These are phyloP conservation scores for Starmera dryadoides DNA, from an alignment of 805 yeast genomes.

Conservation along the genomic window DNA sequence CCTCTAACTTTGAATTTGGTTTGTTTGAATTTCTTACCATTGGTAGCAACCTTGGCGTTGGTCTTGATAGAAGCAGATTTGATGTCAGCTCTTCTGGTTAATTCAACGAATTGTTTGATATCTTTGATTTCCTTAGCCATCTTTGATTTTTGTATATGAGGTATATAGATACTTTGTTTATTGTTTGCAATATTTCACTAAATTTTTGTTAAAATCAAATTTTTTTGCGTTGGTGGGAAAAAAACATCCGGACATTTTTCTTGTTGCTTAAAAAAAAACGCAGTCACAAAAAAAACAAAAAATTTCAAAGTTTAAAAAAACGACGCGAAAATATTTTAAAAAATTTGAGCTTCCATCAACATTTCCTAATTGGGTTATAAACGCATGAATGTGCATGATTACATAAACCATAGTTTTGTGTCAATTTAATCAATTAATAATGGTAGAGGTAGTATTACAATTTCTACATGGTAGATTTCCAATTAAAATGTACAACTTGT, in stretches of 20 bases:
- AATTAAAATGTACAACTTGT: too few relatives aligned
- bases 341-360: too few relatives aligned
- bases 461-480: too few relatives aligned
- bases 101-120: constrained; percentile 95
- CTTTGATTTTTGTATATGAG: constrained; percentile 8
- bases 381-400: too few relatives aligned
- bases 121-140: constrained; percentile 77
- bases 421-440: too few relatives aligned
- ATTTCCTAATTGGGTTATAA: too few relatives aligned
- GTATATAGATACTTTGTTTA: not conserved
- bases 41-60: constrained; percentile 74
- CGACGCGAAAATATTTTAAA: too few relatives aligned
- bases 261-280: not conserved
- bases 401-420: too few relatives aligned
- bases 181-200: constrained; percentile 2
- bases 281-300: constrained; percentile 6
- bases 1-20: constrained; percentile 99
- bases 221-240: not conserved
- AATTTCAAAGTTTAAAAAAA: too few relatives aligned
- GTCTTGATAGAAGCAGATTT: constrained; percentile 89
- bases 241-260: not conserved
- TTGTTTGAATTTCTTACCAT: constrained; percentile 82
- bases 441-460: too few relatives aligned
- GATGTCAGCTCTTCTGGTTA: constrained; percentile 94
- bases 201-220: too few relatives aligned